Evolutionary conservation across 148 eudicot genomes (phyloP).

Genomic region (Rhododendron ferrugineum): DNA sequence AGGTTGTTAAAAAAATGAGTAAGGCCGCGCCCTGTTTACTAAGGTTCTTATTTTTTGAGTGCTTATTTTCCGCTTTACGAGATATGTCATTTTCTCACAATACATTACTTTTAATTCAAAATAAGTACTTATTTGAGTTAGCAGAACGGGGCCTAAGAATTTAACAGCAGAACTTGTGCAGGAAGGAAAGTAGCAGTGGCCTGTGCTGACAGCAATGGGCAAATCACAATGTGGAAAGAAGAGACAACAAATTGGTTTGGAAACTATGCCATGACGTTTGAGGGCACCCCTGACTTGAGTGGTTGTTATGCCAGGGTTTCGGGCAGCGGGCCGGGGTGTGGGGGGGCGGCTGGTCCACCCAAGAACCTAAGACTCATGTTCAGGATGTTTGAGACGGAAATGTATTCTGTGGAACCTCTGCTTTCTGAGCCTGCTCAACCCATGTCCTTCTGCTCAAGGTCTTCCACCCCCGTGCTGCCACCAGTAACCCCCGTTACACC

Average conservation of each 20-base stretch:
- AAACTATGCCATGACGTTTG: slow-evolving; percentile 47
- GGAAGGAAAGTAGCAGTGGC: slow-evolving; percentile 32
- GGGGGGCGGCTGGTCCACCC: slow-evolving; percentile 53
- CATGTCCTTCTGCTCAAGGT: slow-evolving; percentile 48
- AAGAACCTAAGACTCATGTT: slow-evolving; percentile 44
- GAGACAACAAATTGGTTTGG: slow-evolving; percentile 70
- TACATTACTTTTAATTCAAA: too few relatives aligned
- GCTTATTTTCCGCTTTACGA: too few relatives aligned
- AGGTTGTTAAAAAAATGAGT: background rate
- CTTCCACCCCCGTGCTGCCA: slow-evolving; percentile 17
- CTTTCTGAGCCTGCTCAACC: slow-evolving; percentile 79
- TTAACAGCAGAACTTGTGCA: background rate
- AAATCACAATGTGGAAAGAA: slow-evolving; percentile 32
- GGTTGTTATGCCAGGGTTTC: slow-evolving; percentile 46
- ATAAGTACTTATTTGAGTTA: too few relatives aligned
- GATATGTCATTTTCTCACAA: too few relatives aligned
- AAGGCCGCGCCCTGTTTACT: too few relatives aligned
- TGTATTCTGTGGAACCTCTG: slow-evolving; percentile 62
- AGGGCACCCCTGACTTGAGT: slow-evolving; percentile 65
- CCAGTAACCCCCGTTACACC: slow-evolving; percentile 28
- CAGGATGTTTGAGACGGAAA: slow-evolving; percentile 58
- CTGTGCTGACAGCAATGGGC: slow-evolving; percentile 55
- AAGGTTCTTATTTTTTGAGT: too few relatives aligned
- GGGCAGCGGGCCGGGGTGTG: slow-evolving; percentile 39
- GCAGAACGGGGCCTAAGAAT: background rate